Base-by-base conservation (phyloP, 306 rosid species). In the Dryas drummondii region DNA sequence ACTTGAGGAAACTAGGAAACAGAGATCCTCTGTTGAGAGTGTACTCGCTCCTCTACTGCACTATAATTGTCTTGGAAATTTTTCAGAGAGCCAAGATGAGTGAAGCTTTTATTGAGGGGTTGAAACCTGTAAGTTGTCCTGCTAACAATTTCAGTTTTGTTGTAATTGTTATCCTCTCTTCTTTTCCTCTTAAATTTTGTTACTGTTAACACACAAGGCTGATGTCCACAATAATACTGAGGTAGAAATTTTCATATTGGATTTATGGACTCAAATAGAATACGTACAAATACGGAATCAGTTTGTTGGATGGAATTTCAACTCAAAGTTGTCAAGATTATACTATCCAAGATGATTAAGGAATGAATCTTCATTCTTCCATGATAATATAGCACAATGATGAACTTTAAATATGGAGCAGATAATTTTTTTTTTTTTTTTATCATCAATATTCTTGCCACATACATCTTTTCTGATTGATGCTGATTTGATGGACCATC, bases 41-140 rank as follows among this genome's bases (percentile, higher is more conserved):
- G 59, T 78, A 60, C 88, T 90, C 46, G 74, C 91, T 80, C 94
- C 96, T 3, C 75, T 92, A 15, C 94, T 92, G 78, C 81, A 72
- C 59, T 66, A 70, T 76, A 84, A 75, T 53, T 54, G 45, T 83
- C 68, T 61, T 65, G 86, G 76, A 81, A 68, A 74, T 54, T 66
- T 51, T 76, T 75, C 78, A 42, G 81, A 82, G 66, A 79, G 74
- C 57, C 68, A 37, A 75, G 84, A 77, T 69, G 75, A 78, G 63
- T 76, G 76, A 82, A 49, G 76, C 77, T 77, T 46, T 32, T 68
- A 37, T 41, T 46, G 26, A 56, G 56, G 63, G 73, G 45, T 63
- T 76, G 68, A 22, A 22, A 22, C 22, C 0, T 22, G 0, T 68
- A 68, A 81, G 83, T 71, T 74, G 72, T 82, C 76, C 75, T 52